These are phyloP conservation scores for Fusarium proliferatum DNA, from an alignment of 2,329 filamentous ascomycete genomes.

Conservation along the genomic window DNA sequence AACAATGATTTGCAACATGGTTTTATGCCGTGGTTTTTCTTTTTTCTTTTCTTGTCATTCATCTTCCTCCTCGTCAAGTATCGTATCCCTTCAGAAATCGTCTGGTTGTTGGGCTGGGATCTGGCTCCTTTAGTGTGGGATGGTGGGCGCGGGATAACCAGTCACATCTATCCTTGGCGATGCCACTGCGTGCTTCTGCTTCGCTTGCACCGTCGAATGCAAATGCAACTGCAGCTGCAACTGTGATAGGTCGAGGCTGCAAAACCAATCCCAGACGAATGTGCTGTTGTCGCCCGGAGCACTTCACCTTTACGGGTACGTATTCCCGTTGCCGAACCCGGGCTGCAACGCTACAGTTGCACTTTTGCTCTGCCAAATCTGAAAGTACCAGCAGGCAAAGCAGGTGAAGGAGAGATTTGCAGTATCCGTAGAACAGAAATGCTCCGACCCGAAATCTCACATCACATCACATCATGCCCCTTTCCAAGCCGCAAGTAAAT, in stretches of 20 bases:
- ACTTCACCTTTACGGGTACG: slow-evolving; percentile 29
- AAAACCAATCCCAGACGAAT: slow-evolving; percentile 20
- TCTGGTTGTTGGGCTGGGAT: slow-evolving; percentile 19
- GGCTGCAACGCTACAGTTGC: slow-evolving; percentile 25
- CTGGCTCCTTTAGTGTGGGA: slow-evolving; percentile 12
- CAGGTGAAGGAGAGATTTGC: neutral
- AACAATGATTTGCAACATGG: slow-evolving; percentile 5
- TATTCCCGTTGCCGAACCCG: slow-evolving; percentile 32
- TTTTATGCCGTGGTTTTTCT: slow-evolving; percentile 9
- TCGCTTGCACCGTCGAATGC: slow-evolving; percentile 10
- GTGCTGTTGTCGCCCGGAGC: slow-evolving; percentile 29
- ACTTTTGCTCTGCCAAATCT: slow-evolving; percentile 14
- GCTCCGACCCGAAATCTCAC: slow-evolving; percentile 12
- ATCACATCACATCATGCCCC: slow-evolving; percentile 12
- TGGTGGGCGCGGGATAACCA: slow-evolving; percentile 24
- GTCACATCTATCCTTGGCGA: slow-evolving; percentile 28
- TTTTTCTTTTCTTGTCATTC: neutral
- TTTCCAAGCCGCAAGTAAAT: neutral
- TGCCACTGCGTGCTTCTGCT: slow-evolving; percentile 23
- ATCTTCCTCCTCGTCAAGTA: slow-evolving; percentile 2
- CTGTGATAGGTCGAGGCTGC: slow-evolving; percentile 20
- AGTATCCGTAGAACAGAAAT: neutral
- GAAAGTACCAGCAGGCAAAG: neutral
- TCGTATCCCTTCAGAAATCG: neutral
- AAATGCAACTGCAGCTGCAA: neutral